phyloP scores from a whole-genome alignment of 306 rosid species.

The Casuarina glauca region DNA sequence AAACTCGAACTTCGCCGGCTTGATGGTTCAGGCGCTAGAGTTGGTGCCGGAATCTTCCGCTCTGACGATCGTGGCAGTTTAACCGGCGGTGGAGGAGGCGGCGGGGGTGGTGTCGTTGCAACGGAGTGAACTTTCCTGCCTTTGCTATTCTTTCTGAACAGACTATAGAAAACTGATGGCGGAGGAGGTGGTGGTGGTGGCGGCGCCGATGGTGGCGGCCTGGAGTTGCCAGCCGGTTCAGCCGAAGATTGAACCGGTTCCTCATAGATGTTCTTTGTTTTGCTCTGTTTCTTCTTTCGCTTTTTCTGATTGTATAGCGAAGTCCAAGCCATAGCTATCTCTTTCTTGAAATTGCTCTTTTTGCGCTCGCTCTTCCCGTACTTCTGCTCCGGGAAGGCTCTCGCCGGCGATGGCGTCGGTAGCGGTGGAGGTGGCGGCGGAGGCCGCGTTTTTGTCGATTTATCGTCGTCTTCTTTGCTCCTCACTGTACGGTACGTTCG shows the following conservation, averaged over 20 bases:
- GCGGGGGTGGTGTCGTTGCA: slow-evolving; percentile 41
- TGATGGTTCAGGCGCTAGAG: slow-evolving; percentile 21
- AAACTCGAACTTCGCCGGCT: slow-evolving; percentile 17
- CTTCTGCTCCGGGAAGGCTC: slow-evolving; percentile 31
- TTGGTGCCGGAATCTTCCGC: slow-evolving; percentile 34
- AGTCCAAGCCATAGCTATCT: slow-evolving; percentile 59
- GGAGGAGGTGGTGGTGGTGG: slow-evolving; percentile 73
- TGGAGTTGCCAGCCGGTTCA: slow-evolving; percentile 20
- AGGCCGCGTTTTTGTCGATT: slow-evolving; percentile 17
- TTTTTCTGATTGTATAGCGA: slow-evolving; percentile 64
- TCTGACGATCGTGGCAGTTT: slow-evolving; percentile 38
- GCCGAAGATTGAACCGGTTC: slow-evolving; percentile 16
- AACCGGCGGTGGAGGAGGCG: slow-evolving; percentile 42
- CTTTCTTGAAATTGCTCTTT: slow-evolving; percentile 48
- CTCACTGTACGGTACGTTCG: slow-evolving; percentile 24
- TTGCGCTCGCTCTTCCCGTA: slow-evolving; percentile 32
- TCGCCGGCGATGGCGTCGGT: slow-evolving; percentile 37
- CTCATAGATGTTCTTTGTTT: slow-evolving; percentile 16
- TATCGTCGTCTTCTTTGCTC: slow-evolving; percentile 18
- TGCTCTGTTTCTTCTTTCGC: slow-evolving; percentile 54
- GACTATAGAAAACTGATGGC: slow-evolving; percentile 58
- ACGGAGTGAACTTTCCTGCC: slow-evolving; percentile 66
- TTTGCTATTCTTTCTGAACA: slow-evolving; percentile 66
- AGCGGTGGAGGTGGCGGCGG: slow-evolving; percentile 33
- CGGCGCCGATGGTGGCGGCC: slow-evolving; percentile 44